phyloP scores from a whole-genome alignment of 352 stramenopile species.

The Pythium dissimile region DNA sequence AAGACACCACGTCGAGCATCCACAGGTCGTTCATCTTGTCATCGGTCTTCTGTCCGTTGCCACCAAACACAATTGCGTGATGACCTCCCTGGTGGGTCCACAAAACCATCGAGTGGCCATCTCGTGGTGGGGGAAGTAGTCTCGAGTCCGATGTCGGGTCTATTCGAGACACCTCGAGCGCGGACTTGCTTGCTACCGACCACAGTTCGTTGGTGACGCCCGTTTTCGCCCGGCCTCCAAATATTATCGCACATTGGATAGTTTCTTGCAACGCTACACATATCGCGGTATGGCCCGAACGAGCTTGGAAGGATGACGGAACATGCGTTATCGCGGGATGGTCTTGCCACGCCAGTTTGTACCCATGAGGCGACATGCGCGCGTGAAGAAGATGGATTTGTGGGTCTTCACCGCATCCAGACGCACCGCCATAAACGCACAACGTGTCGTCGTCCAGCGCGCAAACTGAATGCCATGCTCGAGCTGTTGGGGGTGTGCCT shows the following conservation, averaged over 20 bases:
- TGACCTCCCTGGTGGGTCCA: neutral
- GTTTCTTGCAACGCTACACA: conserved; percentile 14
- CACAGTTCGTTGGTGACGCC: conserved; percentile 53
- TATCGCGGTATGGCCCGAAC: conserved; percentile 53
- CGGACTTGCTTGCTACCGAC: neutral
- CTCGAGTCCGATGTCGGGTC: conserved; percentile 13
- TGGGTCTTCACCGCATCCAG: conserved; percentile 49
- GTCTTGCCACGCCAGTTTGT: conserved; percentile 3
- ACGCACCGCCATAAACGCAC: conserved; percentile 61
- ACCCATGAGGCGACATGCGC: neutral
- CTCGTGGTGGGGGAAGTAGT: conserved; percentile 45
- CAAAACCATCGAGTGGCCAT: conserved; percentile 64
- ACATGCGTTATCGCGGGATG: neutral
- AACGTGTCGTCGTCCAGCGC: conserved; percentile 23
- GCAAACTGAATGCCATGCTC: conserved; percentile 57
- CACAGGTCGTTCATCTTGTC: conserved; percentile 73
- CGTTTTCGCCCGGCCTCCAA: conserved; percentile 61
- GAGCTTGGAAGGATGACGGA: neutral
- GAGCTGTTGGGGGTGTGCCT: conserved; percentile 29
- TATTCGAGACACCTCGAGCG: neutral
- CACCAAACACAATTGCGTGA: conserved; percentile 55
- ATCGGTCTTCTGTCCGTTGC: conserved; percentile 64
- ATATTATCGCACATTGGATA: conserved; percentile 31
- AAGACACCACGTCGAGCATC: conserved; percentile 39
- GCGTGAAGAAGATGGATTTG: conserved; percentile 33